Evolutionary conservation across 129 eudicot species (phyloP), one percentile per base, ranked within the genome.

Genomic region (Tanacetum coccineum): DNA sequence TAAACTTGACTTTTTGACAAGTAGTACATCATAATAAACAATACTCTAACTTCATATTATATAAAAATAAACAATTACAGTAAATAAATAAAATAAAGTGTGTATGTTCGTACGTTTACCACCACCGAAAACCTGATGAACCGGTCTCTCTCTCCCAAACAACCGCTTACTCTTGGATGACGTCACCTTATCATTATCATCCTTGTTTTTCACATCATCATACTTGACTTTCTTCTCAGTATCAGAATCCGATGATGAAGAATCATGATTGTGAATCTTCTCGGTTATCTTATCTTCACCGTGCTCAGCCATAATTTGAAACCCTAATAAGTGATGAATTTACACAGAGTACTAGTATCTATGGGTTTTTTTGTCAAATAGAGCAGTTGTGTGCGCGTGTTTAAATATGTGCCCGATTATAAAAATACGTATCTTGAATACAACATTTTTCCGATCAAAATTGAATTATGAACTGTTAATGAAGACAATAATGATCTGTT

Each of bases 91-190:
- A 3, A 15, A 39, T 9, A 6, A 36, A 2, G 3, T 32, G 42
- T 55, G 39, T 32, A 3, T 32, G 39, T 57, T 9, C 85, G 19
- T 78, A 89, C 95, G 91, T 75, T 84, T 86, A 56, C 94, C 95
- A 20, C 95, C 96, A 45, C 95, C 96, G 18, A 89, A 76, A 18
- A 83, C 87, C 77, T 83, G 70, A 70, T 86, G 96, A 69, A 89
- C 85, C 59, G 96, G 88, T 39, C 78, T 83, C 65, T 89, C 86
- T 21, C 90, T 75, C 7, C 87, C 94, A 42, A 86, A 89, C 59
- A 86, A 44, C 10, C 88, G 79, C 42, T 17, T 79, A 50, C 81
- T 67, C 88, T 81, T 83, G 1, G 76, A 47, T 46, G 64, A 69
- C 17, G 26, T 0, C 4, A 21, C 3, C 10, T 62, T 7, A 11